A percentile compares a stretch with the other conserved stretches of the same genome.
Conservation (phyloP, 192 early-diverging fungal genomes). For the Chytriomyces sp. region DNA sequence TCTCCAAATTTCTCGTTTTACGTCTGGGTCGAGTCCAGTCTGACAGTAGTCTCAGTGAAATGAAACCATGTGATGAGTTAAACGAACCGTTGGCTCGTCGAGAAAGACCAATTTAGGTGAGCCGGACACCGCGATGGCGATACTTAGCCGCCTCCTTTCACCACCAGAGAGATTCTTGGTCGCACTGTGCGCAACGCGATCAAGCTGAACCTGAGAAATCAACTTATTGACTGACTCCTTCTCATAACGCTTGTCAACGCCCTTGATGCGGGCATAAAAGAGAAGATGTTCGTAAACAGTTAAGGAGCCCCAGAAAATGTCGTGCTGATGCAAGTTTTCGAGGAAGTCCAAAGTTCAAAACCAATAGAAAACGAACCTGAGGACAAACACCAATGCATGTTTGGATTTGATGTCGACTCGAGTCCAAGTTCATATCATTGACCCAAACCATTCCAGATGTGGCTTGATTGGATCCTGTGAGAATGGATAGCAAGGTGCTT, state of each 20-base stretch:
- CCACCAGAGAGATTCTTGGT: conserved; percentile 71
- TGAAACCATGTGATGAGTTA: not conserved
- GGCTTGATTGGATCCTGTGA: conserved; percentile 67
- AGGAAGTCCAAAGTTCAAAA: not conserved
- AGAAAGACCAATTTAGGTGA: conserved; percentile 70
- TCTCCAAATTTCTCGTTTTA: conserved; percentile 73
- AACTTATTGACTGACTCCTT: conserved; percentile 44
- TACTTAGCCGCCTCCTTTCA: conserved; percentile 73
- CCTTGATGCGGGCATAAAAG: conserved; percentile 74
- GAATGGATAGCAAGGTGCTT: conserved; percentile 69
- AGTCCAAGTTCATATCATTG: conserved; percentile 58
- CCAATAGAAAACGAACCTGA: conserved; percentile 40
- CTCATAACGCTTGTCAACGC: conserved; percentile 53
- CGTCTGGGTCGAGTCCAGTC: conserved; percentile 76
- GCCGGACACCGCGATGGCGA: conserved; percentile 75
- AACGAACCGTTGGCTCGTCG: conserved; percentile 71
- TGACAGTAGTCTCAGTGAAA: not conserved
- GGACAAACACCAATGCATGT: conserved; percentile 72
- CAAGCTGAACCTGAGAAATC: conserved; percentile 55
- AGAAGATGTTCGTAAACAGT: conserved; percentile 70
- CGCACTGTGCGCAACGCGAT: conserved; percentile 56
- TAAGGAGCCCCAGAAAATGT: conserved; percentile 75
- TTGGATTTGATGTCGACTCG: conserved; percentile 57
- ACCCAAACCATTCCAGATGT: conserved; percentile 60
- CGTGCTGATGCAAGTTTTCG: conserved; percentile 21